Base-by-base conservation (phyloP, 129 eudicot genomes). In the Centella asiatica region DNA sequence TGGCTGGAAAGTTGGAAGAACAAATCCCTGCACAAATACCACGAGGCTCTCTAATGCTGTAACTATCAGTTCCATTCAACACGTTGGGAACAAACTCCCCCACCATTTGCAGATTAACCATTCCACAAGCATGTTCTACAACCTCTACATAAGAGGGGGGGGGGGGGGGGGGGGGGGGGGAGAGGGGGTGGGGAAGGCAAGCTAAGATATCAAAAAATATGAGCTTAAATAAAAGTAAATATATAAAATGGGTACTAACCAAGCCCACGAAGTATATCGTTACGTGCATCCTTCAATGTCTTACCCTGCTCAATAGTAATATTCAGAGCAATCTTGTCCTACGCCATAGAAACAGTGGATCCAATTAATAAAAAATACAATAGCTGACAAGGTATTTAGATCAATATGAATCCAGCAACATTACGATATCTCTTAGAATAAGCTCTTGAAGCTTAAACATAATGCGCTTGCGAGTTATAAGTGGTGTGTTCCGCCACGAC, bases 1-100 rank as follows among this genome's bases (percentile, higher is more conserved):
- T 74, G 46, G 84, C 88, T 46, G 88, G 88, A 66, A 78, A 82
- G 74, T 82, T 82, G 34, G 72, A 82, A 40, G 88, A 84, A 45
- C 88, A 82, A 33, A 82, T 82, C 57, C 88, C 88, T 28, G 88
- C 88, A 82, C 88, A 82, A 68, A 82, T 72, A 34, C 88, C 88
- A 34, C 78, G 78, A 15, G 88, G 88, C 60, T 82, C 88, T 57
- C 88, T 78, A 19, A 78, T 42, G 76, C 76, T 78, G 58, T 82
- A 82, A 51, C 84, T 77, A 68, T 82, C 84, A 40, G 75, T 78
- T 62, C 84, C 84, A 75, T 60, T 64, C 18, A 78, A 59, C 4
- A 74, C 69, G 56, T 82, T 82, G 51, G 84, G 61, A 18, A 72
- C 78, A 71, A 46, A 78, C 65, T 82, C 81, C 56, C 88, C 84